Conservation (phyloP, 2,329 filamentous ascomycete genomes). For the Pleoardoris graminearum region DNA sequence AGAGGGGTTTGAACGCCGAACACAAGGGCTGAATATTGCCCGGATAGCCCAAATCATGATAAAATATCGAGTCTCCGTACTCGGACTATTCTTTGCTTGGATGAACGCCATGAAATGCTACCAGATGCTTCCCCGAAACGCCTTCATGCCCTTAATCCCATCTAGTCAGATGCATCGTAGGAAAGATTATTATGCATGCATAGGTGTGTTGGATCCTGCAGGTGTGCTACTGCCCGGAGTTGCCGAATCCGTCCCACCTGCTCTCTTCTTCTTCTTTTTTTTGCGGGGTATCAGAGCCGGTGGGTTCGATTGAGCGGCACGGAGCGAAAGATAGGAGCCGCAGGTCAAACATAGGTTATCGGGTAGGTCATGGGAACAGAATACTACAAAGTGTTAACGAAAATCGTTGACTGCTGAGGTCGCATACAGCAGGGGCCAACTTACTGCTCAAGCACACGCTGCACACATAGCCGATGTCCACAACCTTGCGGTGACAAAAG, state of each 20-base stretch:
- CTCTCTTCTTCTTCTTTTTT: constrained; percentile 47
- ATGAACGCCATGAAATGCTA: not conserved
- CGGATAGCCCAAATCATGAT: not conserved
- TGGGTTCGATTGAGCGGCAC: constrained; percentile 35
- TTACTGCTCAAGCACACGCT: constrained; percentile 88
- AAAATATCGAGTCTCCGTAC: too few relatives aligned
- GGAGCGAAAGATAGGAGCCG: constrained; percentile 44
- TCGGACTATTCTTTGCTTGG: too few relatives aligned
- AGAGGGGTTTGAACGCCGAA: not conserved
- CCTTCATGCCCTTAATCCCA: not conserved
- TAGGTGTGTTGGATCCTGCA: constrained; percentile 37
- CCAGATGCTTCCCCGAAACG: not conserved
- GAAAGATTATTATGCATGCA: constrained; percentile 31
- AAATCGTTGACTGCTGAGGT: constrained; percentile 9
- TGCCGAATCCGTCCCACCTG: constrained; percentile 35
- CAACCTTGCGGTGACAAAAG: constrained; percentile 90
- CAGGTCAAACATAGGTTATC: constrained; percentile 45
- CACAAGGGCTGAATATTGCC: too few relatives aligned
- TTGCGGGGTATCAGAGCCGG: constrained; percentile 44
- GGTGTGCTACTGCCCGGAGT: constrained; percentile 41
- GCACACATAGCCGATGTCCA: constrained; percentile 93
- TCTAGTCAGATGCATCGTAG: too few relatives aligned
- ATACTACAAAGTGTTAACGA: constrained; percentile 31
- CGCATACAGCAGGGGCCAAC: constrained; percentile 22
- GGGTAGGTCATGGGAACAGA: constrained; percentile 40